These are phyloP conservation scores for Trifolium dubium DNA, from an alignment of 306 rosid genomes.

Conservation along the genomic window DNA sequence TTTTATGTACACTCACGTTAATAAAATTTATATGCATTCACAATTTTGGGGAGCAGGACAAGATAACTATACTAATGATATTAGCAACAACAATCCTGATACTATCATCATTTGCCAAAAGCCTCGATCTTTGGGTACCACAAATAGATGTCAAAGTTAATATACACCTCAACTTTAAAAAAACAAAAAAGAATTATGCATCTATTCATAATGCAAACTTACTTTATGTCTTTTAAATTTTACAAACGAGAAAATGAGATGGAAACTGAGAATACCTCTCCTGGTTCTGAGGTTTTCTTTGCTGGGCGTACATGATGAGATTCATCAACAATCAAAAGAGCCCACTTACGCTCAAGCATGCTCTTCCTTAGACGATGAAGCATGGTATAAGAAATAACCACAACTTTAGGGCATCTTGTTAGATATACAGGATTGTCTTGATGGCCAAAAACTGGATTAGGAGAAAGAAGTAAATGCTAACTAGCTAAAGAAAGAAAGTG, in stretches of 20 bases:
- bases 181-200: constrained; percentile 14
- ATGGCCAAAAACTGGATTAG: constrained; percentile 84
- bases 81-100: constrained; percentile 8
- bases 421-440: constrained; percentile 78
- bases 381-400: constrained; percentile 94
- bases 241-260: constrained; percentile 31
- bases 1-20: not conserved
- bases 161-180: constrained; percentile 13
- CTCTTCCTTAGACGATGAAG: constrained; percentile 82
- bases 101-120: constrained; percentile 13
- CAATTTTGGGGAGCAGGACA: not conserved
- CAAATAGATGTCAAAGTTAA: constrained; percentile 3
- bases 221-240: constrained; percentile 8
- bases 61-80: not conserved
- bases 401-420: constrained; percentile 73
- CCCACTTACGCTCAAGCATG: constrained; percentile 86
- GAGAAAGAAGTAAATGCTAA: constrained; percentile 34
- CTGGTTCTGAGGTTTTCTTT: constrained; percentile 77
- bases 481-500: constrained; percentile 21
- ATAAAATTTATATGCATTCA: constrained; percentile 10
- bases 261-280: constrained; percentile 62
- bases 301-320: constrained; percentile 92
- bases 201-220: constrained; percentile 13
- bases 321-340: constrained; percentile 85
- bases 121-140: constrained; percentile 22